A percentile compares a stretch with the other conserved stretches of the same genome.
Conservation (phyloP, 2,329 filamentous ascomycete genomes). For the Alternaria gansuensis region DNA sequence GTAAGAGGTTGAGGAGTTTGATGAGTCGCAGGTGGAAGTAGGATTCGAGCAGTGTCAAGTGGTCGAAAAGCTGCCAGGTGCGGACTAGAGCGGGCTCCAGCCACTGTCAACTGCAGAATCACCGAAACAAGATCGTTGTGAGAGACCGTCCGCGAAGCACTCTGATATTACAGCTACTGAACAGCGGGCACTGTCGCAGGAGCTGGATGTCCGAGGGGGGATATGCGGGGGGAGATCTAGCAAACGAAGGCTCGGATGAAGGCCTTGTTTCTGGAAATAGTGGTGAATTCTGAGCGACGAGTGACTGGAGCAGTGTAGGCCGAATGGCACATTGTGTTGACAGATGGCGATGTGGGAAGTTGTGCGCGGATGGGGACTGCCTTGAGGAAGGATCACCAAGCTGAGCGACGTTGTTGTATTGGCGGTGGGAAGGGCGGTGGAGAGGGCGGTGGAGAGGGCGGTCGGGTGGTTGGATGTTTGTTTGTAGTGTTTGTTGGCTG, state of each 20-base stretch:
- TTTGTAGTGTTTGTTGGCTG: conserved; percentile 26
- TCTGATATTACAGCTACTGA: conserved; percentile 49
- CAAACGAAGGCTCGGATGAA: conserved; percentile 51
- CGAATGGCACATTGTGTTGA: conserved; percentile 50
- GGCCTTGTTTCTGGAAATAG: conserved; percentile 51
- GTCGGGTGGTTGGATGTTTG: conserved; percentile 19
- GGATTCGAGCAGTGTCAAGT: conserved; percentile 45
- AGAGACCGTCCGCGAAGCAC: conserved; percentile 50
- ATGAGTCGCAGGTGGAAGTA: conserved; percentile 44
- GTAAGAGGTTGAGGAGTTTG: conserved; percentile 38
- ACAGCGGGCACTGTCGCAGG: conserved; percentile 49
- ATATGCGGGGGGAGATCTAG: conserved; percentile 46
- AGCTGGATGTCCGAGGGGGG: conserved; percentile 46
- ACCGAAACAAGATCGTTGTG: conserved; percentile 53
- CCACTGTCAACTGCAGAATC: conserved; percentile 57
- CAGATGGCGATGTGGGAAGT: conserved; percentile 38
- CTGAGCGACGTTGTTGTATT: conserved; percentile 40
- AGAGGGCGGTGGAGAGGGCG: conserved; percentile 1
- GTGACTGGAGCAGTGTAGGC: conserved; percentile 54
- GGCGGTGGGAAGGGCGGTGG: conserved; percentile 14
- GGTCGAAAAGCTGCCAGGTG: conserved; percentile 48
- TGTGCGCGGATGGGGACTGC: conserved; percentile 42
- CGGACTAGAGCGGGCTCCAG: conserved; percentile 51
- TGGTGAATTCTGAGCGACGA: conserved; percentile 55
- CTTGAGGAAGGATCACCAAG: conserved; percentile 38